These are phyloP conservation scores for Fusarium musae DNA, from an alignment of 2,329 filamentous ascomycete genomes.

Conservation along the genomic window DNA sequence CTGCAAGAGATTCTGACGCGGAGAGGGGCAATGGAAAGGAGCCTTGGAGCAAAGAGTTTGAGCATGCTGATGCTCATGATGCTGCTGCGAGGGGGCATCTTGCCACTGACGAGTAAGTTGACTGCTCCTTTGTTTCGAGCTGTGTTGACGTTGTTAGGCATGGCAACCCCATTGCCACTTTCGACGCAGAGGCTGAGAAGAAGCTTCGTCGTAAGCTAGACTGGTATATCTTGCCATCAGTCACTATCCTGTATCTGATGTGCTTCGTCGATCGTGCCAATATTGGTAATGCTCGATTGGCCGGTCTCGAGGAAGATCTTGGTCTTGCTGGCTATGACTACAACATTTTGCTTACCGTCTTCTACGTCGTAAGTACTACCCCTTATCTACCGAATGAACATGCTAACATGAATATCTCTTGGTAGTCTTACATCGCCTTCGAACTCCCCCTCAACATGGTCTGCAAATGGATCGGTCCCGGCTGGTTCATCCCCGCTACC, in stretches of 20 bases:
- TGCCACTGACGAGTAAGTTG: slow-evolving; percentile 14
- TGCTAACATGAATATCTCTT: neutral
- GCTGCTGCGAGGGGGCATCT: slow-evolving; percentile 14
- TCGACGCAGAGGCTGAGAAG: slow-evolving; percentile 8
- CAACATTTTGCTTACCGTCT: slow-evolving; percentile 7
- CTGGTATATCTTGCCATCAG: slow-evolving; percentile 21
- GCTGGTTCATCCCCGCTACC: slow-evolving; percentile 69
- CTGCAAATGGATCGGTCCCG: slow-evolving; percentile 72
- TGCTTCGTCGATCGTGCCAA: slow-evolving; percentile 81
- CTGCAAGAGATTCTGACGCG: neutral
- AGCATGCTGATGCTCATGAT: slow-evolving; percentile 3
- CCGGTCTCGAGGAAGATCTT: slow-evolving; percentile 62
- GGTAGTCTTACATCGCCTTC: slow-evolving; percentile 65
- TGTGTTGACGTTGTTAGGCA: neutral
- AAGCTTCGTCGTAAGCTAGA: slow-evolving; percentile 11
- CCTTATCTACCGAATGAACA: neutral
- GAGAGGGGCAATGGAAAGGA: slow-evolving; percentile 5
- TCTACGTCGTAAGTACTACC: slow-evolving; percentile 1
- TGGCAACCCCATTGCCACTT: slow-evolving; percentile 11
- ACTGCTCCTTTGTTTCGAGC: fast-evolving
- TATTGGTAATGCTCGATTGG: slow-evolving; percentile 71
- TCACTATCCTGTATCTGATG: slow-evolving; percentile 48
- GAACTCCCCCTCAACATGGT: slow-evolving; percentile 72
- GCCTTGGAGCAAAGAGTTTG: neutral
- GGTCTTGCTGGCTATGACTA: slow-evolving; percentile 61